A percentile compares a stretch with the other conserved stretches of the same genome.
Conservation (phyloP, 805 yeast genomes). For the Kodamaea hsintzibuensis region DNA sequence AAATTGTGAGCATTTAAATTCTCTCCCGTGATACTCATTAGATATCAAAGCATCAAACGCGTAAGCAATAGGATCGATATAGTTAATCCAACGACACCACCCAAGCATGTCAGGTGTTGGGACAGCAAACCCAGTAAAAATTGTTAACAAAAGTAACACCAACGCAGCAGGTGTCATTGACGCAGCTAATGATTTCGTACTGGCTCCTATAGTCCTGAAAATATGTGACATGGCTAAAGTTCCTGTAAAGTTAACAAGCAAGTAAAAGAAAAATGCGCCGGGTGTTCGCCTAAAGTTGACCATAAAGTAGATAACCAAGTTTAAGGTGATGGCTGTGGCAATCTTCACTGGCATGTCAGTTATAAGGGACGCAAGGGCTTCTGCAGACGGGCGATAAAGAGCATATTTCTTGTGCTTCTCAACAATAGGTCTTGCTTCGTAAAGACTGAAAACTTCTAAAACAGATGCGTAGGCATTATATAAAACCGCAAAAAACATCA, state of each 20-base stretch:
- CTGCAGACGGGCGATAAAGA: slow-evolving; percentile 72
- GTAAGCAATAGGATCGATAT: slow-evolving; percentile 58
- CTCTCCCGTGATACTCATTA: slow-evolving; percentile 53
- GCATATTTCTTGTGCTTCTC: slow-evolving; percentile 73
- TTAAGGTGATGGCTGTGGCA: slow-evolving; percentile 30
- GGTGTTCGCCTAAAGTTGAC: slow-evolving; percentile 25
- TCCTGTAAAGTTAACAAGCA: slow-evolving; percentile 19
- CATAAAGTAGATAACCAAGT: slow-evolving; percentile 32
- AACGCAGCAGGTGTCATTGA: slow-evolving; percentile 62
- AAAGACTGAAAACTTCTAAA: slow-evolving; percentile 59
- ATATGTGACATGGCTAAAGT: slow-evolving; percentile 39
- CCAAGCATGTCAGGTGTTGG: slow-evolving; percentile 58
- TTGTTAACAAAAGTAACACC: slow-evolving; percentile 47
- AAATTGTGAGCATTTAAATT: slow-evolving; percentile 47
- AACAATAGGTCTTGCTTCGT: slow-evolving; percentile 62
- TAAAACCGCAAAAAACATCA: slow-evolving; percentile 59
- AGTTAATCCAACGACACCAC: slow-evolving; percentile 68
- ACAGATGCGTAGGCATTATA: slow-evolving; percentile 62
- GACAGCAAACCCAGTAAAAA: slow-evolving; percentile 59
- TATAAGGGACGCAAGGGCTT: slow-evolving; percentile 61
- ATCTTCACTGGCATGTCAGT: slow-evolving; percentile 65
- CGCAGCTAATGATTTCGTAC: slow-evolving; percentile 41
- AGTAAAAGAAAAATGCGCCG: slow-evolving; percentile 27
- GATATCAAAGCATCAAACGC: slow-evolving; percentile 57
- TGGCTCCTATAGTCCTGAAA: slow-evolving; percentile 22